Evolutionary conservation across 495 filamentous ascomycete genomes (phyloP), one percentile per base, ranked within the genome.

Genomic region (Daldinia vernicosa): DNA sequence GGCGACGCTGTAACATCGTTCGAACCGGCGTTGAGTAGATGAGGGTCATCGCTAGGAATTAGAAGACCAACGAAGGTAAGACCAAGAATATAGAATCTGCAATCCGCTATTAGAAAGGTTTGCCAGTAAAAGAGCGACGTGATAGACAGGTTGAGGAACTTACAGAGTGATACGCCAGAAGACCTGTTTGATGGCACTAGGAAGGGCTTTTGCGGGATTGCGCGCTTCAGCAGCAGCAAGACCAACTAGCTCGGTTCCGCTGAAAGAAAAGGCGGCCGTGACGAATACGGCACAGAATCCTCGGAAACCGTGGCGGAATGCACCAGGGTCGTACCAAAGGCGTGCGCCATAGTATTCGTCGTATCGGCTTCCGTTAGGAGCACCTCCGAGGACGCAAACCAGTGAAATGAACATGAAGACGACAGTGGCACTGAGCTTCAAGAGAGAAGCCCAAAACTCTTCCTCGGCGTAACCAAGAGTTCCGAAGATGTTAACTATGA

Each of bases 221-320:
- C 76, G 72, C 7, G 90, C 80, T 77, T 93, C 90, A 26, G 91
- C 90, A 17, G 91, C 91, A 55, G 90, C 90, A 26, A 93, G 84
- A 78, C 91, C 91, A 61, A 89, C 87, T 57, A 93, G 77, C 71
- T 93, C 91, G 4, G 90, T 92, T 28, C 91, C 91, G 62, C 83
- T 84, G 79, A 91, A 93, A 17, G 91, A 87, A 74, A 92, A 93
- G 24, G 89, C 89, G 15, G 90, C 91, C 7, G 86, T 92, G 63
- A 91, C 89, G 74, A 93, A 93, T 60, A 92, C 88, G 19, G 85
- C 84, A 76, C 89, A 92, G 80, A 93, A 89, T 4, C 91, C 91
- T 56, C 84, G 83, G 81, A 93, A 93, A 51, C 88, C 88, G 67
- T 93, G 85, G 30, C 81, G 83, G 80, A 93, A 89, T 3, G 91